Evolutionary conservation across 495 filamentous ascomycete species (phyloP), one percentile per base, ranked within the genome.

Genomic region (Penicillium silybi): DNA sequence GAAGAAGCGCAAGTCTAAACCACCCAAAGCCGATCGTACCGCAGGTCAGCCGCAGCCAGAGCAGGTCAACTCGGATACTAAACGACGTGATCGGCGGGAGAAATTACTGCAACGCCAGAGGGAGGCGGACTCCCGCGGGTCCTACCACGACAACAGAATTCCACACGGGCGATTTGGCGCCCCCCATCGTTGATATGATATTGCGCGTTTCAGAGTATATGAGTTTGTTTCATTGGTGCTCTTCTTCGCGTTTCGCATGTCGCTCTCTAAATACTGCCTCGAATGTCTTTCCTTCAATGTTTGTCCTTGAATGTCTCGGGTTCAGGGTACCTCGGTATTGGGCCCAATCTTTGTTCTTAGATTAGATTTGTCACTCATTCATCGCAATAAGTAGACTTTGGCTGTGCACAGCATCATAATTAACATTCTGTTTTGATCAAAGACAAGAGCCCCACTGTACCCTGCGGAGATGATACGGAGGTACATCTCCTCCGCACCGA

Each of bases 11-110:
- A 41, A 22, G 8, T 19, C 17, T 17, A 46, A 34, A 2, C 11
- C 25, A 15, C 9, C 25, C 18, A 48, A 13, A 13, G 10, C n/a
- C 9, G n/a, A 13, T 2, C 42, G 6, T 37, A 22, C 29, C 10
- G 27, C 17, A 3, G 42, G 42, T n/a, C n/a, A 13, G 26, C 19
- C 17, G n/a, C 41, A 54, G 22, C 43, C 27, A 17, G 57, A 61
- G n/a, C 64, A 67, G n/a, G 13, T 38, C 1, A 68, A 68, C 19
- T 58, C 65, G 5, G 41, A 42, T 16, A 68, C 63, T 13, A 63
- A 66, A 52, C 53, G 63, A 51, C 65, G 61, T 4, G 55, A 61
- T 11, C 55, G 65, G 13, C 60, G 62, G 2, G 55, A 67, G 38
- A 57, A 51, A 16, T 40, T 62, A 46, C 34, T 32, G 10, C 11